A percentile compares a stretch with the other conserved stretches of the same genome.
phyloP scores from a whole-genome alignment of 2,329 filamentous ascomycete species.

The Aspergillus melleus region DNA sequence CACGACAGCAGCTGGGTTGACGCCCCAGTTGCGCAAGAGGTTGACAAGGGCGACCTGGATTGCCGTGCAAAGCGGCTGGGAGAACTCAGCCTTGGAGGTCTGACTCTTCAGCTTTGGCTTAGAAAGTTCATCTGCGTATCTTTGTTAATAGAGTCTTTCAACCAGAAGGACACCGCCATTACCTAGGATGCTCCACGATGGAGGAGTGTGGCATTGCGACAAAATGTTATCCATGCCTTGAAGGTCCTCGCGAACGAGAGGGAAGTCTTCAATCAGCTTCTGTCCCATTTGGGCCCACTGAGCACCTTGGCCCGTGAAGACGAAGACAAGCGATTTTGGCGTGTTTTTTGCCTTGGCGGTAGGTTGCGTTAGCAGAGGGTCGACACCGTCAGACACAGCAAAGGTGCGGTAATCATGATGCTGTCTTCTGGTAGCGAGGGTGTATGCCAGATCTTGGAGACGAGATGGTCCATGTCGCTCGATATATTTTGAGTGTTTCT shows the following conservation, averaged over 20 bases:
- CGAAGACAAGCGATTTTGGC: not conserved
- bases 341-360: not conserved
- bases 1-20: constrained; percentile 3
- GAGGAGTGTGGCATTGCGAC: not conserved
- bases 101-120: not conserved
- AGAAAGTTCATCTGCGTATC: not conserved
- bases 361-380: not conserved
- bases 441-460: constrained; percentile 9
- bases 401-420: constrained; percentile 4
- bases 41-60: constrained; percentile 20
- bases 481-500: not conserved
- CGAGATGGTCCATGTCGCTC: not conserved
- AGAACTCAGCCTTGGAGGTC: not conserved
- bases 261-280: constrained; percentile 17
- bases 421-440: constrained; percentile 4
- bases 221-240: not conserved
- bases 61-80: constrained; percentile 19
- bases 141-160: not conserved
- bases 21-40: constrained; percentile 3
- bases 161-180: not conserved
- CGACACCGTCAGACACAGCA: not conserved
- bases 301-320: constrained; percentile 31
- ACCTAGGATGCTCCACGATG: not conserved
- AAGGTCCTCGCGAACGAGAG: constrained; percentile 8
- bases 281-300: constrained; percentile 32